A percentile compares a stretch with the other conserved stretches of the same genome.
These are phyloP conservation scores for Lodderomyces jiufengensis DNA, from an alignment of 1,139 yeast species.

Conservation along the genomic window DNA sequence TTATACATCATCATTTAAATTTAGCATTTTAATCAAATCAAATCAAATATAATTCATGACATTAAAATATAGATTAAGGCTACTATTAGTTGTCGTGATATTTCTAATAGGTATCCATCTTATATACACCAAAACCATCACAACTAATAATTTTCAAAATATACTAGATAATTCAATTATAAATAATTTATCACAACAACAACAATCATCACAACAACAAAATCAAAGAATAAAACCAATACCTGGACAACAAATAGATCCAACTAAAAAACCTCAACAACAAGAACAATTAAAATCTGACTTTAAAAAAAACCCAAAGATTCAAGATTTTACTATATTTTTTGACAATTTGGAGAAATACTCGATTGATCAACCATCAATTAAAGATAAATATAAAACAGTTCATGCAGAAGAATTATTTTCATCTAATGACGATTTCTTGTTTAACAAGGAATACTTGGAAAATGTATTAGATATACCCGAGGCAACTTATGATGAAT, in stretches of 20 bases:
- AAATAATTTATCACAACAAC: not conserved
- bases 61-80: slow-evolving; percentile 5
- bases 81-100: slow-evolving; percentile 7
- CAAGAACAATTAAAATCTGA: slow-evolving; percentile 3
- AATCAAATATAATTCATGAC: too few species aligned
- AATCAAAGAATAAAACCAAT: slow-evolving; percentile 10
- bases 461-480: slow-evolving; percentile 39
- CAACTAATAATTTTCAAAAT: slow-evolving; percentile 3
- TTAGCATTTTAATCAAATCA: too few species aligned
- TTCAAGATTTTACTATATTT: slow-evolving; percentile 28
- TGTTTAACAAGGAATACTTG: slow-evolving; percentile 37
- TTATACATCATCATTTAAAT: too few species aligned
- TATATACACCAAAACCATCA: not conserved
- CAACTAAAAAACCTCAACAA: slow-evolving; percentile 16
- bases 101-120: slow-evolving; percentile 8
- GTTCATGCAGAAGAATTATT: slow-evolving; percentile 33
- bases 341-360: slow-evolving; percentile 30
- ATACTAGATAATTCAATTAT: slow-evolving; percentile 4
- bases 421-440: slow-evolving; percentile 21
- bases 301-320: slow-evolving; percentile 7
- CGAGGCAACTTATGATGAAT: slow-evolving; percentile 25
- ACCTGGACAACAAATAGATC: slow-evolving; percentile 29
- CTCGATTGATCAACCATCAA: slow-evolving; percentile 25
- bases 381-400: slow-evolving; percentile 33
- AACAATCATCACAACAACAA: not conserved